Base-by-base conservation (phyloP, 164 flowering plant species). In the Platanus orientalis region DNA sequence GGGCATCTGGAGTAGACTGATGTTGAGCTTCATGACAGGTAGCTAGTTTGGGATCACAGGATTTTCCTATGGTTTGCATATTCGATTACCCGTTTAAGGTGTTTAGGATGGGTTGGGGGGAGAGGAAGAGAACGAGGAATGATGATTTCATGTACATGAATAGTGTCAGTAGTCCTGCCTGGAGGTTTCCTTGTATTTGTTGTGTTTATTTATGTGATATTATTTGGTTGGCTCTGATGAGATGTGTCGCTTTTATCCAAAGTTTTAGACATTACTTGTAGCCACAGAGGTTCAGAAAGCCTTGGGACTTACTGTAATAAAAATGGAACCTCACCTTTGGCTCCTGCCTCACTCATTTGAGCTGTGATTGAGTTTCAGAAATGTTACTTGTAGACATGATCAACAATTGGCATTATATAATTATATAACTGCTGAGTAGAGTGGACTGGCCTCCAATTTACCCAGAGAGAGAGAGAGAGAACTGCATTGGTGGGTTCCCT, bases 11-110 rank as follows among this genome's bases (percentile, higher is more conserved):
- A 45, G 59, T 55, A 2, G 47, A 66, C 25, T 19, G n/a, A 60
- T 63, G 29, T 27, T 32, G 36, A 60, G 63, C 53, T 60, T 60
- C 24, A 28, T 26, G 34, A 19, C 34, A 26, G 52, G 36, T 60
- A 7, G 20, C 23, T 58, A 40, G 16, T 58, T 7, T 42, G 3
- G 17, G 44, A 42, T 42, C 26, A n/a, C 12, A 28, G 23, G 53
- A 45, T 45, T 58, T 58, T 27, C 7, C 39, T 60, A 27, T 59
- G 62, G 20, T 44, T 59, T 45, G 16, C 42, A 7, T 59, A 21
- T 42, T 20, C 25, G 51, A 19, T 26, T 44, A 17, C 16, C 21
- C 20, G 26, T 45, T 19, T 63, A 32, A 27, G 25, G 23, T 44
- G 27, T 26, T 28, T 26, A 21, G 23, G 27, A 23, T 26, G 30